Evolutionary conservation across 768 basidiomycete species (phyloP).

Genomic region (Arthromyces matolae): DNA sequence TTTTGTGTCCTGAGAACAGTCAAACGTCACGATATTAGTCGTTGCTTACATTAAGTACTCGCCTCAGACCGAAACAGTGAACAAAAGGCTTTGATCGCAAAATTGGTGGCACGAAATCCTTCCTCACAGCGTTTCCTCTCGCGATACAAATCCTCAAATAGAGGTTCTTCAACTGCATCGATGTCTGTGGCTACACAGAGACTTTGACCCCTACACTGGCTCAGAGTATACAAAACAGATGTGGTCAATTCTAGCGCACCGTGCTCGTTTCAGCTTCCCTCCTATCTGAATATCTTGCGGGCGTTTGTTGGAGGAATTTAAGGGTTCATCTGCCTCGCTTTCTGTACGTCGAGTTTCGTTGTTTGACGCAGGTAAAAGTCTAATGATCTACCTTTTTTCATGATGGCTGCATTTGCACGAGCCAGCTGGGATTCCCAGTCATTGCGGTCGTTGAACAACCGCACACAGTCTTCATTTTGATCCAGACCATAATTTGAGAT

Average conservation of each 20-base stretch:
- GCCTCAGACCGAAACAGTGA: background rate
- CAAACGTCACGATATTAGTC: too few relatives aligned
- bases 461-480: background rate
- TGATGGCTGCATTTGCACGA: background rate
- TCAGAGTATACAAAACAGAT: too few relatives aligned
- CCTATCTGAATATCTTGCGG: too few relatives aligned
- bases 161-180: background rate
- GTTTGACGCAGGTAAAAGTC: too few relatives aligned
- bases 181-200: background rate
- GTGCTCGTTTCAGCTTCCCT: too few relatives aligned
- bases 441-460: background rate
- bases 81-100: slow-evolving; percentile 1
- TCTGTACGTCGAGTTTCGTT: too few relatives aligned
- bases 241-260: too few relatives aligned
- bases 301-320: too few relatives aligned
- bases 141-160: background rate
- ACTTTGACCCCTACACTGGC: too few relatives aligned
- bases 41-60: background rate
- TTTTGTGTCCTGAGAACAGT: background rate
- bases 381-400: too few relatives aligned
- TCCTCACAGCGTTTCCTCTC: background rate
- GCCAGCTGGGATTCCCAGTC: background rate
- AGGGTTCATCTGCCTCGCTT: too few relatives aligned
- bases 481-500: background rate
- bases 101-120: background rate